Evolutionary conservation across 495 filamentous ascomycete species (phyloP).

Genomic region (Talaromyces nanjingensis): DNA sequence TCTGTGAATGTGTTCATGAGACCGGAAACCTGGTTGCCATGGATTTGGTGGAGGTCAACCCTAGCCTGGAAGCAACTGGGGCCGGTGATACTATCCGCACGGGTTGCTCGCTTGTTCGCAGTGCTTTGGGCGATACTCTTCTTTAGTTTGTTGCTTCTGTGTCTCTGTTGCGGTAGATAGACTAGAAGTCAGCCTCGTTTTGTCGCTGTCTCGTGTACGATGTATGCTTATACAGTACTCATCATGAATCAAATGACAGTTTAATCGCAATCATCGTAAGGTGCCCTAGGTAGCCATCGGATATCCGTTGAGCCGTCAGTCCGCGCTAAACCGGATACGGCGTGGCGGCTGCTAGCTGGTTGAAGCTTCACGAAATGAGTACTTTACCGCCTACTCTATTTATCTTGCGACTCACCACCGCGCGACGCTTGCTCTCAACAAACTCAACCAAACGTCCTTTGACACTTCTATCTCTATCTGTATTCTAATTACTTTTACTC

Average conservation of each 20-base stretch:
- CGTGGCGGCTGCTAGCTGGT: not conserved
- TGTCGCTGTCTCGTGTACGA: too few relatives aligned
- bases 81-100: constrained; percentile 84
- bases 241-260: not conserved
- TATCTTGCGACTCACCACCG: not conserved
- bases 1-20: constrained; percentile 92
- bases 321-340: not conserved
- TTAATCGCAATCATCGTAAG: not conserved
- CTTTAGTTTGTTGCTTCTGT: constrained; percentile 38
- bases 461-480: not conserved
- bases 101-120: constrained; percentile 84
- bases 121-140: constrained; percentile 85
- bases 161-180: not conserved
- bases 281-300: not conserved
- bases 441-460: not conserved
- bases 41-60: constrained; percentile 96
- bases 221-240: not conserved
- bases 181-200: not conserved
- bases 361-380: not conserved
- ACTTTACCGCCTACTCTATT: constrained; percentile 1
- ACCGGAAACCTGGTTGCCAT: constrained; percentile 87
- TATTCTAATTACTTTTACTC: not conserved
- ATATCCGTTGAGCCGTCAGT: not conserved
- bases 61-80: constrained; percentile 66
- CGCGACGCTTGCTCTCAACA: not conserved